Percentiles rank a stretch among this genome's conserved stretches.
Evolutionary conservation across 495 filamentous ascomycete species (phyloP).

Genomic region (Echria macrotheca): DNA sequence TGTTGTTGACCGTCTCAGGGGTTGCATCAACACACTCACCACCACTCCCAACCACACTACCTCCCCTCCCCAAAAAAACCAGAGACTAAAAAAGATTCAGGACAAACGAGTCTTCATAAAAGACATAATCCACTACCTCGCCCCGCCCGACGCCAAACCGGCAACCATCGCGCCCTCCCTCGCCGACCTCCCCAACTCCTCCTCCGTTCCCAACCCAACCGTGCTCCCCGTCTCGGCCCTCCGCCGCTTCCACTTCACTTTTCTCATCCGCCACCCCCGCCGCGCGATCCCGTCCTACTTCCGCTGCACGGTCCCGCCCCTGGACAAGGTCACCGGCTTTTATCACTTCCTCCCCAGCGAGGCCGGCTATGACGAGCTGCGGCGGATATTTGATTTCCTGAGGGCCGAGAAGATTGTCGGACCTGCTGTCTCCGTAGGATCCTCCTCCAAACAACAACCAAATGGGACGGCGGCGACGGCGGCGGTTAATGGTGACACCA

Average conservation of each 20-base stretch:
- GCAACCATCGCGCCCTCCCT: constrained; percentile 73
- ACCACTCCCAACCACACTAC: not conserved
- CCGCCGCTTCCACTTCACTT: constrained; percentile 82
- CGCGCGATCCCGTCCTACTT: constrained; percentile 85
- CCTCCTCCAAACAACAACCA: constrained; percentile 14
- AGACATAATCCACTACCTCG: constrained; percentile 86
- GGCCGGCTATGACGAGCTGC: constrained; percentile 85
- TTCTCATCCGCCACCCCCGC: constrained; percentile 91
- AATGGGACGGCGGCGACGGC: no score
- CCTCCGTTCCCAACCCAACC: constrained; percentile 49
- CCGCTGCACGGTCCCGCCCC: constrained; percentile 90
- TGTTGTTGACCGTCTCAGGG: no score
- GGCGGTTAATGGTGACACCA: no score
- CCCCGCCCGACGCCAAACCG: constrained; percentile 63
- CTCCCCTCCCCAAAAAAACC: not conserved
- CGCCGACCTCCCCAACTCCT: constrained; percentile 58
- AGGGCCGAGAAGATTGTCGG: constrained; percentile 55
- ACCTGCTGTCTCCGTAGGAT: constrained; percentile 49
- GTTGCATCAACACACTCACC: not conserved
- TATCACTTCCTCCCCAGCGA: constrained; percentile 76
- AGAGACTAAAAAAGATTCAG: constrained; percentile 26
- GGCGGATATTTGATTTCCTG: constrained; percentile 79
- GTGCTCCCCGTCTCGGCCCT: constrained; percentile 68
- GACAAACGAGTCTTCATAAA: constrained; percentile 94
- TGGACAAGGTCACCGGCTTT: constrained; percentile 77